These are phyloP conservation scores for Mariannaea elegans DNA, from an alignment of 2,329 filamentous ascomycete species.

Conservation along the genomic window DNA sequence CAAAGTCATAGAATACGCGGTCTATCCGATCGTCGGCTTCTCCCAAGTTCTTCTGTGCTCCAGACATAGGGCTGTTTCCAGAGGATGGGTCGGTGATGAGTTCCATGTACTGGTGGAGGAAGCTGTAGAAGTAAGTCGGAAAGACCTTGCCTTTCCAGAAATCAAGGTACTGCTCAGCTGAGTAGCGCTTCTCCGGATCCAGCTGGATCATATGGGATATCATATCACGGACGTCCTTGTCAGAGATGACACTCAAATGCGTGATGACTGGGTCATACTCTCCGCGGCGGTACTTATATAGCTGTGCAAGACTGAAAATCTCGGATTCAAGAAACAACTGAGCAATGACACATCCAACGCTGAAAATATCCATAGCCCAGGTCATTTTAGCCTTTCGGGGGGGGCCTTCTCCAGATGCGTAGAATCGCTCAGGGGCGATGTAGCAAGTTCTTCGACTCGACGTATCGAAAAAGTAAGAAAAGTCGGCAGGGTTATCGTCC, in stretches of 20 bases:
- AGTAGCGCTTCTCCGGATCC: slow-evolving; percentile 90
- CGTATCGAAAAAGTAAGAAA: slow-evolving; percentile 97
- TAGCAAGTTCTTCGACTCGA: slow-evolving; percentile 94
- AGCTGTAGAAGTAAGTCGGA: slow-evolving; percentile 96
- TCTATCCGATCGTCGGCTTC: slow-evolving; percentile 96
- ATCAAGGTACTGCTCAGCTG: slow-evolving; percentile 91
- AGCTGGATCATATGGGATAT: slow-evolving; percentile 96
- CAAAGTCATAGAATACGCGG: slow-evolving; percentile 91
- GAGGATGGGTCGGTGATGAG: slow-evolving; percentile 91
- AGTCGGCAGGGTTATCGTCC: slow-evolving; percentile 96
- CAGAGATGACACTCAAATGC: slow-evolving; percentile 85
- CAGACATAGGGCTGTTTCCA: slow-evolving; percentile 75
- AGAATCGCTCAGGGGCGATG: slow-evolving; percentile 91
- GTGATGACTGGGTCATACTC: slow-evolving; percentile 89
- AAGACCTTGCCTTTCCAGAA: slow-evolving; percentile 95
- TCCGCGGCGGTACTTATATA: slow-evolving; percentile 91
- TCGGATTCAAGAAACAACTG: slow-evolving; percentile 95
- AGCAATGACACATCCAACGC: slow-evolving; percentile 94
- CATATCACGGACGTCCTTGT: slow-evolving; percentile 86
- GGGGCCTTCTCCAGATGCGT: slow-evolving; percentile 73
- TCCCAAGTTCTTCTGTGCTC: slow-evolving; percentile 74
- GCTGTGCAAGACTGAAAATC: slow-evolving; percentile 96
- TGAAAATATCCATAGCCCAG: slow-evolving; percentile 99
- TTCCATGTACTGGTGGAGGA: slow-evolving; percentile 97
- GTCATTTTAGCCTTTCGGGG: slow-evolving; percentile 68